Base-by-base conservation (phyloP, 2,329 filamentous ascomycete genomes). In the Colletotrichum neosansevieriae region DNA sequence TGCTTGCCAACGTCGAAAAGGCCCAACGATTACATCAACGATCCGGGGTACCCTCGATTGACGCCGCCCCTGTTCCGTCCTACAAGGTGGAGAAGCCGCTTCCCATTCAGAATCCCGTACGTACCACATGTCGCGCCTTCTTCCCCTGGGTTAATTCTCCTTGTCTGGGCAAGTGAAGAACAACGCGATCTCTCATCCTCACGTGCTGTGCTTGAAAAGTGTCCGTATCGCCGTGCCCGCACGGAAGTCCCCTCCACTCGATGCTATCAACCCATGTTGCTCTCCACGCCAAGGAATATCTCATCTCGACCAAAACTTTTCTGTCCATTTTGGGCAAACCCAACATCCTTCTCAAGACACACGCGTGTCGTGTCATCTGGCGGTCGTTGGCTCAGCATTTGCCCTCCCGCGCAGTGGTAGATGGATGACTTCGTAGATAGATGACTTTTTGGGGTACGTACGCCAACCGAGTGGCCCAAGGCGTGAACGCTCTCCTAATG, bases 11-110 rank as follows among this genome's bases (percentile, higher is more conserved):
- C 45, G 32, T 65, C 54, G 47, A 65, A 32, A n/a, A 21, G 61
- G 40, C 61, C 62, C 49, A 66, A 54, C 42, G 15, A 69, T 69
- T 69, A 66, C 66, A 69, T 69, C 66, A 69, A 69, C 12, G 47
- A 66, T 69, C 66, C 34, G 61, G 65, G 65, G 66, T 69, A 65
- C 66, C 58, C 59, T 67, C 64, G 64, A 67, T 63, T 56, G 59
- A 15, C 40, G 50, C 44, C 63, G 59, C 64, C 58, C 66, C 65
- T 65, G 59, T 45, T 38, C 21, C 19, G 47, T 40, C 38, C 38
- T 24, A 15, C 38, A 42, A 38, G 21, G 65, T 64, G 65, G 60
- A 64, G 65, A 64, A 40, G 32, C 29, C 29, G 38, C 51, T 19
- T 11, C 38, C 51, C 34, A 42, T 50, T 40, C 51, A 32, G 13